Conservation (phyloP, 2,329 filamentous ascomycete species). For the Zasmidium citrigriseum region DNA sequence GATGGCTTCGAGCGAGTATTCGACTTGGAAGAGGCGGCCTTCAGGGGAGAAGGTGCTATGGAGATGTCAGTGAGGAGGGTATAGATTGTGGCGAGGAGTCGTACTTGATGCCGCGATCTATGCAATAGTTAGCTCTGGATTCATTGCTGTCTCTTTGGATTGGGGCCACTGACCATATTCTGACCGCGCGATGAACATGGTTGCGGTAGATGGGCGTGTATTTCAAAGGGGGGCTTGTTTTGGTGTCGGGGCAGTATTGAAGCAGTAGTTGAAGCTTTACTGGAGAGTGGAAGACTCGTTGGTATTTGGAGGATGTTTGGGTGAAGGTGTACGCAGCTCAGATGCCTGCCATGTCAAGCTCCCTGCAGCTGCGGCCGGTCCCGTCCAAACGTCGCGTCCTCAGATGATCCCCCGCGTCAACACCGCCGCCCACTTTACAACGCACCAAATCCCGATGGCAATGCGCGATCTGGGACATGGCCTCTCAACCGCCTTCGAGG, state of each 20-base stretch:
- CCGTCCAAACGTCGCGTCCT: constrained; percentile 1
- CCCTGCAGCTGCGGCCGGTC: too few species aligned
- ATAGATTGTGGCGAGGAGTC: constrained; percentile 23
- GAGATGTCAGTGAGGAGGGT: constrained; percentile 19
- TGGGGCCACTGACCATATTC: constrained; percentile 82
- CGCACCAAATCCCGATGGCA: constrained; percentile 7
- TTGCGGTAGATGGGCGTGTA: constrained; percentile 45
- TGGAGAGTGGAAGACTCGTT: background rate
- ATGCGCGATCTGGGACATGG: constrained; percentile 22
- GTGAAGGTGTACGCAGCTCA: background rate
- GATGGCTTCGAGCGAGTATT: constrained; percentile 99
- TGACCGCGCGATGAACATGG: constrained; percentile 99
- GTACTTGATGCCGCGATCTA: constrained; percentile 97
- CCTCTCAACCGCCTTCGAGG: constrained; percentile 28
- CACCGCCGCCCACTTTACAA: background rate
- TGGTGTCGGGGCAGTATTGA: background rate
- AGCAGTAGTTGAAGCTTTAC: background rate
- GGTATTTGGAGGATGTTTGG: background rate
- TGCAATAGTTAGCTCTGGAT: constrained; percentile 23
- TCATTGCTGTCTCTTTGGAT: constrained; percentile 20
- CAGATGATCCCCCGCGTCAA: constrained; percentile 6
- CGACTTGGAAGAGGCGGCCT: constrained; percentile 99
- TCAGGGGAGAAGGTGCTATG: constrained; percentile 96
- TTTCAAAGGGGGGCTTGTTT: background rate
- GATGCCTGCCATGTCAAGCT: background rate